Percentiles rank a stretch among this genome's conserved stretches.
These are phyloP conservation scores for Aspergillus candidus DNA, from an alignment of 2,329 filamentous ascomycete genomes.

Conservation along the genomic window DNA sequence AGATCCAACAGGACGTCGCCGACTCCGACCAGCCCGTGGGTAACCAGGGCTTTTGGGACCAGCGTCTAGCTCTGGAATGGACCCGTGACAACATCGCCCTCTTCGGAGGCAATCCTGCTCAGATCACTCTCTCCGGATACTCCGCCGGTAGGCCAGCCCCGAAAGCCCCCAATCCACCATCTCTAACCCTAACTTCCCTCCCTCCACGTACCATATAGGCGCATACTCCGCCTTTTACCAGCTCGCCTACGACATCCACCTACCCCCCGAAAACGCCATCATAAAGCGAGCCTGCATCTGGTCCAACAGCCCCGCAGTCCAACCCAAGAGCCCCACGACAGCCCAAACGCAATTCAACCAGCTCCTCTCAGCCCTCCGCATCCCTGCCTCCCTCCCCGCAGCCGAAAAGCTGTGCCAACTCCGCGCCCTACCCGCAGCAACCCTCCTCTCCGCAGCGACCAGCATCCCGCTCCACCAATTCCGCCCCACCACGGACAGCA, in stretches of 20 bases:
- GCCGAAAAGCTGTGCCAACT: slow-evolving; percentile 44
- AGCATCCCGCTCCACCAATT: slow-evolving; percentile 49
- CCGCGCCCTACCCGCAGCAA: slow-evolving; percentile 32
- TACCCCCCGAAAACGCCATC: slow-evolving; percentile 41
- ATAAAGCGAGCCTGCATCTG: slow-evolving; percentile 50
- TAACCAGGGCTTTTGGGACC: slow-evolving; percentile 55
- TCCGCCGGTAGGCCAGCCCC: slow-evolving; percentile 40
- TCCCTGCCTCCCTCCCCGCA: slow-evolving; percentile 35
- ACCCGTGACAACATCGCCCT: slow-evolving; percentile 45
- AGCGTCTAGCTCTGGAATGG: slow-evolving; percentile 52
- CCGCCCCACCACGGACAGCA: slow-evolving; percentile 46
- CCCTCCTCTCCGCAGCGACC: slow-evolving; percentile 40
- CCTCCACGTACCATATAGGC: slow-evolving; percentile 25
- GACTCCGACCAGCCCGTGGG: slow-evolving; percentile 33
- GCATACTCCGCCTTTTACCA: slow-evolving; percentile 54
- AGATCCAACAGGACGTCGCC: slow-evolving; percentile 41
- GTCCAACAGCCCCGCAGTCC: slow-evolving; percentile 49
- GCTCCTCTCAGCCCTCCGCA: slow-evolving; percentile 40
- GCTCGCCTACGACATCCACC: slow-evolving; percentile 50
- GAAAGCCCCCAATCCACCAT: not conserved
- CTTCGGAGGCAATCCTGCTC: slow-evolving; percentile 47
- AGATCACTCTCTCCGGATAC: slow-evolving; percentile 52
- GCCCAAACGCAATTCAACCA: slow-evolving; percentile 50
- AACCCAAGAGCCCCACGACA: slow-evolving; percentile 44
- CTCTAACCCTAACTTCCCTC: not conserved